Base-by-base conservation (phyloP, 345 rosid species). In the Heritiera fomes region DNA sequence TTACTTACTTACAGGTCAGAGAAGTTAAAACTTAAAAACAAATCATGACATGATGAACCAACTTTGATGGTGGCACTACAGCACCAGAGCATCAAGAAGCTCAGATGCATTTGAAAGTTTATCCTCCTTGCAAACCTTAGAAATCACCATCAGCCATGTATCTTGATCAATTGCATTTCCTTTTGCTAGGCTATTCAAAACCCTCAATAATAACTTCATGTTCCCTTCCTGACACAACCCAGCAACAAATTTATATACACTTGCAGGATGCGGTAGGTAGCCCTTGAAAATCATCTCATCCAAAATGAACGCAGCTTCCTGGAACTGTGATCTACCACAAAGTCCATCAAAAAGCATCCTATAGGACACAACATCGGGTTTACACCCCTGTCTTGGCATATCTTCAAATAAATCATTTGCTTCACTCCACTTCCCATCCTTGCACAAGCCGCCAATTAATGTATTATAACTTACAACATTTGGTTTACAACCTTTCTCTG, bases 241-340 rank as follows among this genome's bases (percentile, higher is more conserved):
- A 14, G 83, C 82, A 50, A 94, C 80, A 78, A 84, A 87, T 46
- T 77, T 80, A 56, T 49, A 40, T 66, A 87, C 49, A 53, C 85
- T 84, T 55, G 80, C 82, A 34, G 73, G 58, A 77, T 73, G 89
- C 78, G 98, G 98, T 40, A 67, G 69, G 80, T 85, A 91, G 5
- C 92, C 96, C 85, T 93, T 93, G 77, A 91, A 91, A 61, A 89
- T 61, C 98, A 95, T 93, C 86, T 92, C 99, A 64, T 93, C 94
- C 85, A 95, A 85, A 80, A 91, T 38, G 56, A 81, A 79, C 2
- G 85, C 78, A 7, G 96, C 98, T 78, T 90, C 95, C 82, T 87
- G 76, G 9, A 84, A 81, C 77, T 82, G 87, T 83, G 80, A 77
- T 71, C 76, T 84, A 32, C 83, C 79, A 6, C 90, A 83, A 67